Evolutionary conservation across 352 stramenopile genomes (phyloP).

Genomic region (Globisporangium rhizosaccharum): DNA sequence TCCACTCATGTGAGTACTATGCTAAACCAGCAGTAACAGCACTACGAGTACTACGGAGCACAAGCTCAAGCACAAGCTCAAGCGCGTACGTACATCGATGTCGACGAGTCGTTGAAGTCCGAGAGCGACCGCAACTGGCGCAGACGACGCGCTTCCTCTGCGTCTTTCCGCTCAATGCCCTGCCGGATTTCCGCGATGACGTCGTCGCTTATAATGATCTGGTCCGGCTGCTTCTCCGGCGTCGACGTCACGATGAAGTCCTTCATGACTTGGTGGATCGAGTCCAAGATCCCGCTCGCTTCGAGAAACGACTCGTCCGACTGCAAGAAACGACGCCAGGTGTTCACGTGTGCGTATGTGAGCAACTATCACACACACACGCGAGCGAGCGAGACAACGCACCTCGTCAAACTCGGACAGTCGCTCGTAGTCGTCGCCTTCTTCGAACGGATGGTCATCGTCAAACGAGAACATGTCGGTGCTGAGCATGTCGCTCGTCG

Average conservation of each 20-base stretch:
- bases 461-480: conserved; percentile 42
- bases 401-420: conserved; percentile 75
- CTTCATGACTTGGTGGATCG: conserved; percentile 79
- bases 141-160: conserved; percentile 23
- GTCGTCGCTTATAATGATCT: conserved; percentile 66
- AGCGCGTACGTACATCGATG: conserved; percentile 4
- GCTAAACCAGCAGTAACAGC: no score
- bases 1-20: background rate
- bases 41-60: no score
- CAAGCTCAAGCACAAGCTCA: background rate
- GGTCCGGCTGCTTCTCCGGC: conserved; percentile 26
- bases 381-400: conserved; percentile 1
- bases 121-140: conserved; percentile 23
- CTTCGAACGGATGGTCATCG: conserved; percentile 32
- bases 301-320: conserved; percentile 70
- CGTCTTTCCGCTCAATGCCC: conserved; percentile 25
- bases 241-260: conserved; percentile 31
- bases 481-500: conserved; percentile 18
- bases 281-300: conserved; percentile 71
- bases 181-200: conserved; percentile 64
- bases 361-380: background rate
- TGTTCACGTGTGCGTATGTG: background rate
- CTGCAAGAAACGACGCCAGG: conserved; percentile 13
- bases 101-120: conserved; percentile 11
- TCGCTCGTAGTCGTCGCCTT: conserved; percentile 49